A percentile compares a stretch with the other conserved stretches of the same genome.
These are phyloP conservation scores for Trametes coccinea DNA, from an alignment of 768 basidiomycete genomes.

Conservation along the genomic window DNA sequence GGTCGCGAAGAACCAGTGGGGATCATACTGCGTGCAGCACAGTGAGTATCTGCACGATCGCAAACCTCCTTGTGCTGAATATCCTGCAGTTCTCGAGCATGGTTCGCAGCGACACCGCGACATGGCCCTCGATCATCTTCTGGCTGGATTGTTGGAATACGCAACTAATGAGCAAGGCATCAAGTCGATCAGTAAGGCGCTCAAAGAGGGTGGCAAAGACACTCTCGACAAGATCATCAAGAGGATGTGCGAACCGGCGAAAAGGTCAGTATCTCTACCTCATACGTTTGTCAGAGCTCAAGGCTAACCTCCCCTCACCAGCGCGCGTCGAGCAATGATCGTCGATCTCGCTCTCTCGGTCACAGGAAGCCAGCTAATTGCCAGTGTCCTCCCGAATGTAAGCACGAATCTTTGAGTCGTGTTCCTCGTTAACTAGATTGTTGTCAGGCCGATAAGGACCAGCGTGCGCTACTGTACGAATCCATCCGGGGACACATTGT, in stretches of 20 bases:
- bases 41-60: conserved; percentile 47
- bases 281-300: too few relatives aligned
- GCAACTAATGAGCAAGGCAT: conserved; percentile 84
- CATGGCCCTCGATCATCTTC: conserved; percentile 76
- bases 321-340: conserved; percentile 78
- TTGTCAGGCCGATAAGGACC: conserved; percentile 79
- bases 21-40: conserved; percentile 84
- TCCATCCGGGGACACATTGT: conserved; percentile 88
- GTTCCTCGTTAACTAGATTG: not conserved
- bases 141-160: conserved; percentile 75
- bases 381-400: conserved; percentile 77
- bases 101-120: conserved; percentile 74
- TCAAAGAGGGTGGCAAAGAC: conserved; percentile 82
- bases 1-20: conserved; percentile 87
- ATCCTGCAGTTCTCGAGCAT: conserved; percentile 71
- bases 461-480: conserved; percentile 78
- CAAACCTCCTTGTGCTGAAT: not conserved
- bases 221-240: conserved; percentile 73
- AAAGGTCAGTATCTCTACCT: conserved; percentile 44
- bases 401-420: conserved; percentile 23
- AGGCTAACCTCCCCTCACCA: conserved; percentile 24
- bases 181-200: conserved; percentile 82
- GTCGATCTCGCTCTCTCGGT: conserved; percentile 83
- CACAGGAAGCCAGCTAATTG: conserved; percentile 84
- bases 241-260: conserved; percentile 85